Conservation (phyloP, 495 filamentous ascomycete genomes). For the Aspergillus biplanus region DNA sequence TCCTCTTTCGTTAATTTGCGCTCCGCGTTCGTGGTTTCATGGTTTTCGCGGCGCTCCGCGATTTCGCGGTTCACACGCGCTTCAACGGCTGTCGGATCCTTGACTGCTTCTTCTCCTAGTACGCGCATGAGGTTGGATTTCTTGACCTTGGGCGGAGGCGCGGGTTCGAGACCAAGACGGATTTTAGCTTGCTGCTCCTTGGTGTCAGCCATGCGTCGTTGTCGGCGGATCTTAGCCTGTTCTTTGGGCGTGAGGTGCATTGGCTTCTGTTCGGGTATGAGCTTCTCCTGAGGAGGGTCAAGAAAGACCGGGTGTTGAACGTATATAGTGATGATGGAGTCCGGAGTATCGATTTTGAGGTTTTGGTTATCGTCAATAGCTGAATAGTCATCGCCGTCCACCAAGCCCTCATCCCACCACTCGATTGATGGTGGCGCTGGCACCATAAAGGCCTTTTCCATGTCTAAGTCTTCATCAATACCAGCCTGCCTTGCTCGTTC, state of each 20-base stretch:
- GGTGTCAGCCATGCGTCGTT: constrained; percentile 85
- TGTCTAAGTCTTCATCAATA: constrained; percentile 87
- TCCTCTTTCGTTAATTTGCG: constrained; percentile 92
- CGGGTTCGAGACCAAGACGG: constrained; percentile 82
- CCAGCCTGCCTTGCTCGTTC: constrained; percentile 81
- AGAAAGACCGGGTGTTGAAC: constrained; percentile 94
- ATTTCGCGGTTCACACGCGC: constrained; percentile 91
- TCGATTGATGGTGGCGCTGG: constrained; percentile 85
- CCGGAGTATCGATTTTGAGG: constrained; percentile 75
- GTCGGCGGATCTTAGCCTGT: constrained; percentile 86
- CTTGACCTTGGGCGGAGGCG: constrained; percentile 92
- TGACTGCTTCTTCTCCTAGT: constrained; percentile 94
- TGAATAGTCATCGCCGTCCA: constrained; percentile 74
- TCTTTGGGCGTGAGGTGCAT: constrained; percentile 93
- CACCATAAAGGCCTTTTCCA: constrained; percentile 85
- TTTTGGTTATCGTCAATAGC: constrained; percentile 62
- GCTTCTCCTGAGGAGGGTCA: constrained; percentile 87
- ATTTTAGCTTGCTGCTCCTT: constrained; percentile 98
- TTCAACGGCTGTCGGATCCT: constrained; percentile 96
- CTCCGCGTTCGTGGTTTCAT: constrained; percentile 79
- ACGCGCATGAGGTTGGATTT: constrained; percentile 97
- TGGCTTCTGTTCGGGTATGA: constrained; percentile 76
- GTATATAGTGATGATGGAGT: constrained; percentile 85
- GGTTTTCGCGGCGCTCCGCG: constrained; percentile 75
- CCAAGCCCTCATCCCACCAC: constrained; percentile 96